These are phyloP conservation scores for Penicillium nucicola DNA, from an alignment of 495 filamentous ascomycete genomes.

Conservation along the genomic window DNA sequence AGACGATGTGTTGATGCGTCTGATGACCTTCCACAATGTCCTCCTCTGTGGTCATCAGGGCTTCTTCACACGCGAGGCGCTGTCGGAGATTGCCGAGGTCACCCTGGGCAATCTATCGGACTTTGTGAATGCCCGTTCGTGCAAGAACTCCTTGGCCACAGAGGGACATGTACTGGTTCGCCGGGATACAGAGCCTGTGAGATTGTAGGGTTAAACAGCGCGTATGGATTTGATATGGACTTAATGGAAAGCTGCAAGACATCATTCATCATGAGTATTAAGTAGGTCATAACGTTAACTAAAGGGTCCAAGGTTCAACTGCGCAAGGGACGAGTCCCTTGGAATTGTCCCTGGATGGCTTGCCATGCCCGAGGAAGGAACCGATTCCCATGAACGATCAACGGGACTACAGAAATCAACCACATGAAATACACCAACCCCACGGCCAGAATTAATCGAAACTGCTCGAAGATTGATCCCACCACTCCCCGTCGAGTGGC, in stretches of 20 bases:
- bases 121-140: slow-evolving; percentile 20
- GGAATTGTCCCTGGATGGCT: slow-evolving; percentile 14
- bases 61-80: slow-evolving; percentile 66
- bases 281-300: not conserved
- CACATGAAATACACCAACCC: slow-evolving; percentile 31
- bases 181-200: slow-evolving; percentile 30
- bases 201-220: slow-evolving; percentile 18
- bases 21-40: slow-evolving; percentile 70
- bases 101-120: slow-evolving; percentile 54
- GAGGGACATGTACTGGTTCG: slow-evolving; percentile 32
- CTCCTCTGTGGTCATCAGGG: slow-evolving; percentile 67
- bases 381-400: slow-evolving; percentile 33
- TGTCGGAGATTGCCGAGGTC: slow-evolving; percentile 60
- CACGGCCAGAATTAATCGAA: slow-evolving; percentile 24
- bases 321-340: slow-evolving; percentile 8
- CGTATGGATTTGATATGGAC: not conserved
- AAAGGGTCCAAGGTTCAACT: not conserved
- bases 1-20: slow-evolving; percentile 64
- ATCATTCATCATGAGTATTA: not conserved
- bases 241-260: not conserved
- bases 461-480: slow-evolving; percentile 18
- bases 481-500: slow-evolving; percentile 9
- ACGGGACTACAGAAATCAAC: slow-evolving; percentile 34
- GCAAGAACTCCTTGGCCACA: slow-evolving; percentile 32
- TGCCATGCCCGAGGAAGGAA: slow-evolving; percentile 26